Conservation (phyloP, 2,329 filamentous ascomycete genomes). For the Fusarium scirpi region DNA sequence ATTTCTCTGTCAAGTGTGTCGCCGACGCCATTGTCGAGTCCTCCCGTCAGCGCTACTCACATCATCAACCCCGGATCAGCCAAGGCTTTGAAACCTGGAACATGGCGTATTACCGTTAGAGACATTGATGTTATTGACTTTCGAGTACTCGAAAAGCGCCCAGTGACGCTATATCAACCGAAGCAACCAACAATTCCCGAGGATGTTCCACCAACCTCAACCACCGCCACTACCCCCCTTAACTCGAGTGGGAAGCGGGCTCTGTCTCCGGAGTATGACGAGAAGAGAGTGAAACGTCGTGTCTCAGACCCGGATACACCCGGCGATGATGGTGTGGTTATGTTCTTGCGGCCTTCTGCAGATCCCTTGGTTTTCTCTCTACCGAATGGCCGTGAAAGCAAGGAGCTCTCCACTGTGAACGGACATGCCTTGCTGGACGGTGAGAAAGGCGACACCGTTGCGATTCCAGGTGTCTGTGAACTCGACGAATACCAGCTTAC, state of each 20-base stretch:
- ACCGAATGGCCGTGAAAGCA: slow-evolving; percentile 60
- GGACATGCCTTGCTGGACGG: slow-evolving; percentile 66
- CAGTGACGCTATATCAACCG: slow-evolving; percentile 56
- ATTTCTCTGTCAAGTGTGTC: slow-evolving; percentile 63
- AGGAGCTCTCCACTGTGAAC: slow-evolving; percentile 60
- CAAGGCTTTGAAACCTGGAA: slow-evolving; percentile 64
- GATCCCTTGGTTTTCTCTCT: slow-evolving; percentile 66
- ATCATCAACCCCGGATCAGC: slow-evolving; percentile 59
- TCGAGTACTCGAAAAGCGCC: slow-evolving; percentile 67
- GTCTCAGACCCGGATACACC: slow-evolving; percentile 48
- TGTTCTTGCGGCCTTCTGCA: slow-evolving; percentile 64
- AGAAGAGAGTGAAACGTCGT: slow-evolving; percentile 59
- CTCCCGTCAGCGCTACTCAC: slow-evolving; percentile 57
- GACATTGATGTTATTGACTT: slow-evolving; percentile 67
- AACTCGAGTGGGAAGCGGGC: slow-evolving; percentile 66
- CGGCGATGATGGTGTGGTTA: slow-evolving; percentile 63
- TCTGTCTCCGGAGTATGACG: slow-evolving; percentile 59
- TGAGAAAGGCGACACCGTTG: slow-evolving; percentile 61
- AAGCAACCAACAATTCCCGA: slow-evolving; percentile 46
- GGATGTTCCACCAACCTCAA: slow-evolving; percentile 47
- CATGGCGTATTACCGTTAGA: slow-evolving; percentile 67
- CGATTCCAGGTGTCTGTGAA: slow-evolving; percentile 63
- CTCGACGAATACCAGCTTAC: slow-evolving; percentile 67
- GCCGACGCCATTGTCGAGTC: slow-evolving; percentile 54
- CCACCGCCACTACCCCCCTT: slow-evolving; percentile 49